A percentile compares a stretch with the other conserved stretches of the same genome.
phyloP scores from a whole-genome alignment of 345 rosid species.

The Corchorus olitorius region DNA sequence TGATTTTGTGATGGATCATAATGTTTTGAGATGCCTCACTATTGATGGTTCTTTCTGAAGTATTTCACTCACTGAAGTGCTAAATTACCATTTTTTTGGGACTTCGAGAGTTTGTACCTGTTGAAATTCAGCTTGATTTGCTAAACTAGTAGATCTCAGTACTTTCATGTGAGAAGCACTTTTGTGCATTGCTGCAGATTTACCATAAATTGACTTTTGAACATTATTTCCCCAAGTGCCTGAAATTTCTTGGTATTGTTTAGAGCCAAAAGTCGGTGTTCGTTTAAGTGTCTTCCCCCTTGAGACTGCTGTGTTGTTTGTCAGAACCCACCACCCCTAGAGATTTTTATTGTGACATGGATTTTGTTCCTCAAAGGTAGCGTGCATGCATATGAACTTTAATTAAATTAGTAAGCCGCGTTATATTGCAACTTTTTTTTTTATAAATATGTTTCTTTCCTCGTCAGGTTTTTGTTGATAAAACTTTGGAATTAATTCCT shows the following conservation, averaged over 20 bases:
- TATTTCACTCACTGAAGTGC: neutral
- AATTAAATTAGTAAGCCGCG: neutral
- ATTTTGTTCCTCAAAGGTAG: neutral
- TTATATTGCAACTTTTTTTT: neutral
- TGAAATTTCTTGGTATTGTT: neutral
- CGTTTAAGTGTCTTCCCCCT: neutral
- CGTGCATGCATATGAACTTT: neutral
- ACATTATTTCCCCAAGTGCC: neutral
- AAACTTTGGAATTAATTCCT: neutral
- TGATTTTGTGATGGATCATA: neutral
- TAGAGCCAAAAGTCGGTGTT: neutral
- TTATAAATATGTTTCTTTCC: neutral
- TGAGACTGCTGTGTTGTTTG: neutral
- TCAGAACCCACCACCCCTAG: neutral
- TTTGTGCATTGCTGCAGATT: neutral
- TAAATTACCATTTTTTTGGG: neutral
- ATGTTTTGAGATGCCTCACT: neutral
- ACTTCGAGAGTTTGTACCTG: neutral
- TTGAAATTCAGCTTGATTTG: neutral
- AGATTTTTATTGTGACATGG: neutral
- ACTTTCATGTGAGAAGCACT: neutral
- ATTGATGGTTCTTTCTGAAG: slow-evolving; percentile 14
- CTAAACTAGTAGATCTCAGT: neutral
- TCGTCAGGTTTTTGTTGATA: neutral
- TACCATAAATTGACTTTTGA: neutral